Percentiles rank a stretch among this genome's conserved stretches.
These are phyloP conservation scores for Tetrahymena borealis DNA, from an alignment of 73 alveolate species.

Conservation along the genomic window DNA sequence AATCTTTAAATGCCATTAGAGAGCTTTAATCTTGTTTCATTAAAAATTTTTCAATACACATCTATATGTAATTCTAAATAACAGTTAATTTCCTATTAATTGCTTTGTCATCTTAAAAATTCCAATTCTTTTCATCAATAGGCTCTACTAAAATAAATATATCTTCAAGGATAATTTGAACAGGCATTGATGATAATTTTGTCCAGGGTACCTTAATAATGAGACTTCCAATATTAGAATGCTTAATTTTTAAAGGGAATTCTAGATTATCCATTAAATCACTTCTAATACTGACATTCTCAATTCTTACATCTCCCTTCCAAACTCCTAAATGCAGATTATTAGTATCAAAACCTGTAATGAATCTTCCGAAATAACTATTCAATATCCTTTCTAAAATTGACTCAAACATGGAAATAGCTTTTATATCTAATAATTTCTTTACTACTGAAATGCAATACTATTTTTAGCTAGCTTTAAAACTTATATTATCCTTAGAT, in stretches of 20 bases:
- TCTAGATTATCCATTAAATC: slow-evolving; percentile 65
- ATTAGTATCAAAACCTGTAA: slow-evolving; percentile 83
- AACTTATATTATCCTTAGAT: too few species aligned
- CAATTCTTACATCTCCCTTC: slow-evolving; percentile 85
- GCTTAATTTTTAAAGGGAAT: slow-evolving; percentile 73
- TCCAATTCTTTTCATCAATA: slow-evolving; percentile 53
- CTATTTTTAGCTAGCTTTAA: too few species aligned
- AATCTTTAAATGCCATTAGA: neutral
- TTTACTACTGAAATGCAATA: too few species aligned
- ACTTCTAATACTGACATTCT: slow-evolving; percentile 75
- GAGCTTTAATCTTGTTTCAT: slow-evolving; percentile 27
- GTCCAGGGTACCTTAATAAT: slow-evolving; percentile 91
- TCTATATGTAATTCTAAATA: neutral
- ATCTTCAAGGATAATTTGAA: slow-evolving; percentile 74
- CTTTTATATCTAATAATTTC: too few species aligned
- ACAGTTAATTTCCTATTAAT: neutral
- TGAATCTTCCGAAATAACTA: slow-evolving; percentile 82
- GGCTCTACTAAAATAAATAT: slow-evolving; percentile 76
- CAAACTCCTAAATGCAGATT: slow-evolving; percentile 71
- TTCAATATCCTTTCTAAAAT: slow-evolving; percentile 73
- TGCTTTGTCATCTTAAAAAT: slow-evolving; percentile 39
- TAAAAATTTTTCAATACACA: slow-evolving; percentile 7
- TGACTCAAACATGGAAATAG: slow-evolving; percentile 71
- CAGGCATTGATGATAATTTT: slow-evolving; percentile 86
- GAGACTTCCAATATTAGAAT: slow-evolving; percentile 73